These are phyloP conservation scores for Xylariaceae sp. DNA, from an alignment of 2,329 filamentous ascomycete genomes.

Conservation along the genomic window DNA sequence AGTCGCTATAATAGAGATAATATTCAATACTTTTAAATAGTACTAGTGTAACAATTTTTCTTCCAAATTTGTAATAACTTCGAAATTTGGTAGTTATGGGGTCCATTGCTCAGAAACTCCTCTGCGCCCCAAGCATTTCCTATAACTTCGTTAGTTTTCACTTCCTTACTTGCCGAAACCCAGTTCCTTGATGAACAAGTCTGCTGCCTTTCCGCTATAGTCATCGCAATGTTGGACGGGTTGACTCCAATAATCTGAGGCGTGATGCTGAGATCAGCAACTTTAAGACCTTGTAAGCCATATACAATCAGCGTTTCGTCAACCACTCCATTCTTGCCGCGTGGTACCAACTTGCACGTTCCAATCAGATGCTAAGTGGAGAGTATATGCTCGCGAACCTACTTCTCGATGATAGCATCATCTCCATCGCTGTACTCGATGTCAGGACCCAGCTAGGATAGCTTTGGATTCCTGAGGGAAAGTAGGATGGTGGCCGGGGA, in stretches of 20 bases:
- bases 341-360: constrained; percentile 31
- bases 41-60: too few species aligned
- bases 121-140: too few species aligned
- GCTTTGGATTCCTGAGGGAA: constrained; percentile 28
- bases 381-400: constrained; percentile 29
- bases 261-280: constrained; percentile 30
- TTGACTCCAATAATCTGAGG: neutral
- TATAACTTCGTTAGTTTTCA: too few species aligned
- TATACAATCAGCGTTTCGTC: constrained; percentile 36
- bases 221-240: neutral
- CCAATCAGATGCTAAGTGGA: constrained; percentile 36
- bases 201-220: neutral
- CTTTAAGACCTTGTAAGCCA: constrained; percentile 34
- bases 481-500: constrained; percentile 30
- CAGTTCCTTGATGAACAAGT: neutral
- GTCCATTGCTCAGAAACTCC: too few species aligned
- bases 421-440: constrained; percentile 41
- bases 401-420: constrained; percentile 39
- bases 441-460: neutral
- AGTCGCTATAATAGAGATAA: too few species aligned
- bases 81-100: too few species aligned
- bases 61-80: too few species aligned
- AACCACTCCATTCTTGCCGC: constrained; percentile 35
- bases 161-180: neutral
- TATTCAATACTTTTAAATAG: too few species aligned